These are phyloP conservation scores for Zygosaccharomyces rouxii DNA, from an alignment of 805 yeast genomes.

Conservation along the genomic window DNA sequence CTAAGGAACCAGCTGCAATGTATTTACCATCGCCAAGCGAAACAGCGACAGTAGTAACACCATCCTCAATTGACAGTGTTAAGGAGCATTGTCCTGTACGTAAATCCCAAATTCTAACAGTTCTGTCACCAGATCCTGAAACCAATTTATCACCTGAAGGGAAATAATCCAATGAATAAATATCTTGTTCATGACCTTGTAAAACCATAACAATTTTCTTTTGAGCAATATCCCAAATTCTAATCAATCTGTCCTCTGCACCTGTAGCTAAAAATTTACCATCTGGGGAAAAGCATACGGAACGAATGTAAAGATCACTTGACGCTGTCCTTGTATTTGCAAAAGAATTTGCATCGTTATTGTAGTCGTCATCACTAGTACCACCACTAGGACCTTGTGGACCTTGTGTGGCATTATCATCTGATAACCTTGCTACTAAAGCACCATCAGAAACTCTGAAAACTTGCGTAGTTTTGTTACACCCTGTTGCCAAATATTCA, in stretches of 20 bases:
- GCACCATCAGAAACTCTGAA: conserved; percentile 90
- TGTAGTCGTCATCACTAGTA: conserved; percentile 27
- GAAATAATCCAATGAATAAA: conserved; percentile 90
- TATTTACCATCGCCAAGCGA: conserved; percentile 84
- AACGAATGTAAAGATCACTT: conserved; percentile 83
- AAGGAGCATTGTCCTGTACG: conserved; percentile 81
- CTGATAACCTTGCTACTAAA: conserved; percentile 77
- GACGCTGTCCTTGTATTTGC: conserved; percentile 55
- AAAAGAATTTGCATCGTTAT: conserved; percentile 30
- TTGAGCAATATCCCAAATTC: conserved; percentile 92
- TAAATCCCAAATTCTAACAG: conserved; percentile 95
- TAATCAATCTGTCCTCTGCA: conserved; percentile 82
- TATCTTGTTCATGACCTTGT: conserved; percentile 96
- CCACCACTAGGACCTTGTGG: conserved; percentile 8
- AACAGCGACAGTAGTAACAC: conserved; percentile 96
- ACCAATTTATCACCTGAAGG: conserved; percentile 91
- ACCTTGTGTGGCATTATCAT: conserved; percentile 52
- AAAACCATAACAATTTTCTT: conserved; percentile 80
- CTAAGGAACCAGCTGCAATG: conserved; percentile 95
- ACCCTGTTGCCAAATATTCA: conserved; percentile 90
- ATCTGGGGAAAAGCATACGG: conserved; percentile 95
- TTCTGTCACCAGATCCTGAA: conserved; percentile 94
- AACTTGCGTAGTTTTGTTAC: conserved; percentile 93
- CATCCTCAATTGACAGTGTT: conserved; percentile 90
- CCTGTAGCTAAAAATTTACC: conserved; percentile 92